Evolutionary conservation across 345 rosid genomes (phyloP).

Genomic region (Angophora floribunda): DNA sequence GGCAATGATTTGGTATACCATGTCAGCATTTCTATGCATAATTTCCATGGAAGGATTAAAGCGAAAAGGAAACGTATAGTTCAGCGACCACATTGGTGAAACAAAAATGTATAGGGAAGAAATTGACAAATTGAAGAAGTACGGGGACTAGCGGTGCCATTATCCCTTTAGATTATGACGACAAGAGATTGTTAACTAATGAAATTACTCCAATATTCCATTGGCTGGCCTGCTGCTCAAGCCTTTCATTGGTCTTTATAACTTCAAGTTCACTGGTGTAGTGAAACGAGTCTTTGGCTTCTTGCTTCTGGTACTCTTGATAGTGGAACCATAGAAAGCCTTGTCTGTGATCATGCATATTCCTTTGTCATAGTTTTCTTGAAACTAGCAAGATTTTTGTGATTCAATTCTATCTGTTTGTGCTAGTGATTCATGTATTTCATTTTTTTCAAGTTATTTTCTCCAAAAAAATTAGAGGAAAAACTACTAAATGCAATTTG

Average conservation of each 20-base stretch:
- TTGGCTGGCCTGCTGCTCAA: not conserved
- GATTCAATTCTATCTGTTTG: not conserved
- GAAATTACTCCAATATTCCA: not conserved
- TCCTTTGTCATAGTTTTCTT: not conserved
- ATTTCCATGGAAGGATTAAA: not conserved
- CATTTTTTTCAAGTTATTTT: not conserved
- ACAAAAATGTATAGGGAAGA: not conserved
- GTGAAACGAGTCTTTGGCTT: not conserved
- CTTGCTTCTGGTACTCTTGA: not conserved
- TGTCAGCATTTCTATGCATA: not conserved
- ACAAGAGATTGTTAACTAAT: not conserved
- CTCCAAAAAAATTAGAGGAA: not conserved
- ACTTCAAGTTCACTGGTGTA: not conserved
- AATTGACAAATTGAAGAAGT: not conserved
- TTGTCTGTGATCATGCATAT: not conserved
- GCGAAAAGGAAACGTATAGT: not conserved
- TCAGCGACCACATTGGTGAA: not conserved
- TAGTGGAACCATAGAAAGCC: not conserved
- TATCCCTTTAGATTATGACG: not conserved
- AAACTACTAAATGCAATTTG: not conserved
- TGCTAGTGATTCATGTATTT: not conserved
- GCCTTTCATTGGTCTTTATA: not conserved
- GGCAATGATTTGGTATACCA: not conserved
- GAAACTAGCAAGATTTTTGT: not conserved
- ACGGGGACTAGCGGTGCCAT: not conserved